phyloP scores from a whole-genome alignment of 257 asterid species.

The Lycium ferocissimum region DNA sequence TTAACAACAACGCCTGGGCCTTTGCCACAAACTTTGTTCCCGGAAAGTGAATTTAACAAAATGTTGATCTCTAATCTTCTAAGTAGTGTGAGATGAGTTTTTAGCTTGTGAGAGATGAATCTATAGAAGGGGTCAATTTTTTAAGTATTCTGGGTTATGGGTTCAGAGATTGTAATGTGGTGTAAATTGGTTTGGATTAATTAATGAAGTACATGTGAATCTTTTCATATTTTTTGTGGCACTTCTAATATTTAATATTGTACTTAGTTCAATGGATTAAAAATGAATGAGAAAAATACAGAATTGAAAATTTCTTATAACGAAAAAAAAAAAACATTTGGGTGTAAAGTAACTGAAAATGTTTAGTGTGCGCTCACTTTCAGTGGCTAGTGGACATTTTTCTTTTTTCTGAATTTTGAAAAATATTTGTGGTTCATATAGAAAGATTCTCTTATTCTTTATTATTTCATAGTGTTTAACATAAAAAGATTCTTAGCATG shows the following conservation, averaged over 20 bases:
- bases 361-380: too few relatives aligned
- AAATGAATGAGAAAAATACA: too few relatives aligned
- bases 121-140: constrained; percentile 16
- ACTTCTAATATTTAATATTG: neutral
- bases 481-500: too few relatives aligned
- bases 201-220: neutral
- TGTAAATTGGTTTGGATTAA: constrained; percentile 27
- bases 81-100: constrained; percentile 8
- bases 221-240: neutral
- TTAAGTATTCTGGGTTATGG: constrained; percentile 25
- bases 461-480: too few relatives aligned
- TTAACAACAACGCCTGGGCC: constrained; percentile 45
- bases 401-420: too few relatives aligned
- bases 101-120: neutral
- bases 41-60: constrained; percentile 28
- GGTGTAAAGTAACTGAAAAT: too few relatives aligned
- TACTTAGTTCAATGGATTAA: too few relatives aligned
- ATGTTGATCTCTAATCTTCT: neutral
- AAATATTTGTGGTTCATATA: too few relatives aligned
- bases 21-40: constrained; percentile 47
- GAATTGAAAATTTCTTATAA: too few relatives aligned
- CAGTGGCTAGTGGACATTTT: too few relatives aligned
- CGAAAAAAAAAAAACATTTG: too few relatives aligned
- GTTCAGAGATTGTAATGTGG: neutral
- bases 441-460: too few relatives aligned